A percentile compares a stretch with the other conserved stretches of the same genome.
Conservation (phyloP, 1,284 basidiomycete species). For the Ceratorhiza oryzae-sativae region DNA sequence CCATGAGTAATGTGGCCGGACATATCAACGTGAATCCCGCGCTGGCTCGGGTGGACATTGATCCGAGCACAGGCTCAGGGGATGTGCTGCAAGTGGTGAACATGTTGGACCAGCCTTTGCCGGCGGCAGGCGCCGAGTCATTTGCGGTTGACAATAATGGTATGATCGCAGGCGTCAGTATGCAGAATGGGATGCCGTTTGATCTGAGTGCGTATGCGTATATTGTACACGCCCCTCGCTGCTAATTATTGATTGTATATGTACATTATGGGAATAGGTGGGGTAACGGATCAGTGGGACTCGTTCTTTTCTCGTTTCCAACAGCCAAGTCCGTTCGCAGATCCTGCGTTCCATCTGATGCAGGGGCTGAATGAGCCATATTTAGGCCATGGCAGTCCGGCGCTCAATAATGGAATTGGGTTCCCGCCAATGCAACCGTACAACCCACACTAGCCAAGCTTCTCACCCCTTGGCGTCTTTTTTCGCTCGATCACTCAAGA, state of each 20-base stretch:
- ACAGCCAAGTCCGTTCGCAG: not conserved
- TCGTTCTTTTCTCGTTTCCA: constrained; percentile 23
- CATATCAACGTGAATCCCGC: constrained; percentile 46
- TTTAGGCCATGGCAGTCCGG: not conserved
- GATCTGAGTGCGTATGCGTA: constrained; percentile 12
- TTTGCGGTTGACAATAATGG: constrained; percentile 21
- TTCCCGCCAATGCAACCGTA: constrained; percentile 28
- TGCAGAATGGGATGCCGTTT: constrained; percentile 14
- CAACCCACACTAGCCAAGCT: not conserved
- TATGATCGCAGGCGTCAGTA: constrained; percentile 7
- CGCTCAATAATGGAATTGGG: constrained; percentile 9
- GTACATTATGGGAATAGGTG: not conserved
- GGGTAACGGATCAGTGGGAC: constrained; percentile 11
- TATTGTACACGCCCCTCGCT: not conserved
- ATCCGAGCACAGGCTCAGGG: constrained; percentile 50
- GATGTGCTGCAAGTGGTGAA: constrained; percentile 83
- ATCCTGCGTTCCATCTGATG: constrained; percentile 15
- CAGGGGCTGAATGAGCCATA: constrained; percentile 5
- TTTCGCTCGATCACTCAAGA: not conserved
- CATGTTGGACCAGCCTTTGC: constrained; percentile 60
- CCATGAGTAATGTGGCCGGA: not conserved
- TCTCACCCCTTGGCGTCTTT: not conserved
- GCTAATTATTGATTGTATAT: not conserved
- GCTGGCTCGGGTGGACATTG: constrained; percentile 50
- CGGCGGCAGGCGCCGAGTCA: constrained; percentile 33